These are phyloP conservation scores for Hypoxylon lenormandii DNA, from an alignment of 495 filamentous ascomycete species.

Conservation along the genomic window DNA sequence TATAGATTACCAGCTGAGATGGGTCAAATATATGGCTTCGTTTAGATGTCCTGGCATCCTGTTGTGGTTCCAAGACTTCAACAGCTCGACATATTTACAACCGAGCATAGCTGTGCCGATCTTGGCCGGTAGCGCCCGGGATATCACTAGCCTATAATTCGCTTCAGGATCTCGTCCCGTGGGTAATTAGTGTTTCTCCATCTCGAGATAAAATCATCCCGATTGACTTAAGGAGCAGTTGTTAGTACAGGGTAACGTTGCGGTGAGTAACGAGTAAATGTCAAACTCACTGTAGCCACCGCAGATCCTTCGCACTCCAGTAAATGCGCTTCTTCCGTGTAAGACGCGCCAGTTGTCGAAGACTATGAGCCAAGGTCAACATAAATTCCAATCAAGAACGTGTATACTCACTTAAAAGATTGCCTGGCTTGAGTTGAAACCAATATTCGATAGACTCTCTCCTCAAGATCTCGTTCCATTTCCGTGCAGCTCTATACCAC, in stretches of 20 bases:
- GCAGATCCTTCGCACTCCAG: slow-evolving; percentile 85
- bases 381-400: slow-evolving; percentile 2
- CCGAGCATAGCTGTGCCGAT: slow-evolving; percentile 28
- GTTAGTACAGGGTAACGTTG: slow-evolving; percentile 22
- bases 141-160: slow-evolving; percentile 51
- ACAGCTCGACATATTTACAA: slow-evolving; percentile 22
- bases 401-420: slow-evolving; percentile 72
- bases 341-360: slow-evolving; percentile 97
- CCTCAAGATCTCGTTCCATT: slow-evolving; percentile 72
- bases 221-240: slow-evolving; percentile 70
- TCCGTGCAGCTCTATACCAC: slow-evolving; percentile 82
- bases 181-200: slow-evolving; percentile 77
- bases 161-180: slow-evolving; percentile 61
- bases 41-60: slow-evolving; percentile 1
- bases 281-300: slow-evolving; percentile 81
- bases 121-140: slow-evolving; percentile 30
- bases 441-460: slow-evolving; percentile 70
- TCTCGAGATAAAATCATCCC: slow-evolving; percentile 85
- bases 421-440: slow-evolving; percentile 83
- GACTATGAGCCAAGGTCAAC: slow-evolving; percentile 61
- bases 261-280: not conserved
- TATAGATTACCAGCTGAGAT: slow-evolving; percentile 21
- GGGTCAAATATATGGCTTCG: not conserved
- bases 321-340: slow-evolving; percentile 84
- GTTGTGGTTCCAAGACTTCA: not conserved